phyloP scores from a whole-genome alignment of 257 asterid genomes.

The Capsicum baccatum region DNA sequence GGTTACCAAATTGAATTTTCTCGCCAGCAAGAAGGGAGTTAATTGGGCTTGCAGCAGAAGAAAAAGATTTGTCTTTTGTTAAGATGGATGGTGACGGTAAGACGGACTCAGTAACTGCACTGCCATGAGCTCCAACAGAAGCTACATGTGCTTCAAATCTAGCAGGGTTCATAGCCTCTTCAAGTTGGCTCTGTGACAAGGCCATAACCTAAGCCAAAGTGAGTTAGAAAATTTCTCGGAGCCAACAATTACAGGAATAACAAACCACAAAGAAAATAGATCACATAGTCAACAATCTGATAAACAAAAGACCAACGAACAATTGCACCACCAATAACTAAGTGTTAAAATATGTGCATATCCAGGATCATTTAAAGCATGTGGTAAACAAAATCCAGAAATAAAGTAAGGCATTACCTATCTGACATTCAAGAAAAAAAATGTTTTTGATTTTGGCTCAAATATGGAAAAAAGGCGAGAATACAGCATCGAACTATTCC shows the following conservation, averaged over 20 bases:
- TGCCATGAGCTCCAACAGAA: conserved; percentile 69
- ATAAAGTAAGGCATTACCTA: background rate
- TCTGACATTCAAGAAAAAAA: background rate
- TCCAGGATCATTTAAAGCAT: background rate
- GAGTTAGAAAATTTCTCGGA: conserved; percentile 22
- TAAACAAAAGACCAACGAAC: background rate
- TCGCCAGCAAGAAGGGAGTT: conserved; percentile 96
- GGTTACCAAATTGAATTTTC: conserved; percentile 90
- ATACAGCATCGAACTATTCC: background rate
- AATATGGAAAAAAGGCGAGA: background rate
- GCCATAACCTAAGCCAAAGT: conserved; percentile 74
- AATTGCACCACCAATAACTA: background rate
- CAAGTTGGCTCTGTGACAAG: conserved; percentile 86
- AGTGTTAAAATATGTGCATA: background rate
- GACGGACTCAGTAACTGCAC: conserved; percentile 56
- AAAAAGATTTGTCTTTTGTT: conserved; percentile 65
- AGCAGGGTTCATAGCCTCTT: conserved; percentile 88
- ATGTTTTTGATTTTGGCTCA: background rate
- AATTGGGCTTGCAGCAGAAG: conserved; percentile 81
- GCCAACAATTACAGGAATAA: background rate
- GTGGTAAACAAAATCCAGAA: background rate
- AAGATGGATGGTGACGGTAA: conserved; percentile 62
- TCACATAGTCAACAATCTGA: background rate
- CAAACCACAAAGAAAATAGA: background rate
- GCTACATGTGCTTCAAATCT: conserved; percentile 62